Conservation (phyloP, 768 basidiomycete species). For the Dentipellis sp. region DNA sequence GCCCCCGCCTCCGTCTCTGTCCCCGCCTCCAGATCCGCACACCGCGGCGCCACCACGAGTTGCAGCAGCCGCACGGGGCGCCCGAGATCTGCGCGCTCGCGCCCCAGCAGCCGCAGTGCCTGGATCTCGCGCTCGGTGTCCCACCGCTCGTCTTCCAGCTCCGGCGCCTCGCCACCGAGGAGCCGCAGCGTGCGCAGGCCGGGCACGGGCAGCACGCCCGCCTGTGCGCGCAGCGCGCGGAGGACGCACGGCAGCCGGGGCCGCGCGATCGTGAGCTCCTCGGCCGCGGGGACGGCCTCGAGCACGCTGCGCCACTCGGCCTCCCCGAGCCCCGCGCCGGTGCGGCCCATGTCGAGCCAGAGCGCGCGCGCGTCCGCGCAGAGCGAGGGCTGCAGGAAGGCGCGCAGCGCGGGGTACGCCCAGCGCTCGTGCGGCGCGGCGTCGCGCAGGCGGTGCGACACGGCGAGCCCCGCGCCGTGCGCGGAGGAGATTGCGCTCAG, state of each 20-base stretch:
- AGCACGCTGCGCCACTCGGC: conserved; percentile 10
- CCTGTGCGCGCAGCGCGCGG: not conserved
- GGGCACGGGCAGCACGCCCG: not conserved
- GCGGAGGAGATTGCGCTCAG: conserved; percentile 8
- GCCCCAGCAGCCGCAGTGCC: not conserved
- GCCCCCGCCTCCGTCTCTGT: not conserved
- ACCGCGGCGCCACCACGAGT: conserved; percentile 2
- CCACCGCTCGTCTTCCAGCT: conserved; percentile 5
- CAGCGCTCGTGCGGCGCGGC: conserved; percentile 2
- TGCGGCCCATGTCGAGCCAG: conserved; percentile 5
- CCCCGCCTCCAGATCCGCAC: no score
- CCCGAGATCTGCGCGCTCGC: no score
- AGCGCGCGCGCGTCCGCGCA: conserved; percentile 7
- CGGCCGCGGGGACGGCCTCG: conserved; percentile 2
- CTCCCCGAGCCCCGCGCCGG: conserved; percentile 2
- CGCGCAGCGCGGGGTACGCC: conserved; percentile 10
- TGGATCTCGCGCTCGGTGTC: not conserved
- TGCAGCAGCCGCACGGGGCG: not conserved
- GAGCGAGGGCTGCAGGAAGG: conserved; percentile 8
- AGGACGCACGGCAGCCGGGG: conserved; percentile 8
- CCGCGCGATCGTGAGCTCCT: conserved; percentile 6
- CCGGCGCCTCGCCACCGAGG: conserved; percentile 6
- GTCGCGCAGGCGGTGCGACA: conserved; percentile 9
- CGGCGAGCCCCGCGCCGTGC: conserved; percentile 10
- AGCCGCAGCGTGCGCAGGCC: conserved; percentile 2